Base-by-base conservation (phyloP, 176 grass and related monocot species). In the Triticum timopheevii region DNA sequence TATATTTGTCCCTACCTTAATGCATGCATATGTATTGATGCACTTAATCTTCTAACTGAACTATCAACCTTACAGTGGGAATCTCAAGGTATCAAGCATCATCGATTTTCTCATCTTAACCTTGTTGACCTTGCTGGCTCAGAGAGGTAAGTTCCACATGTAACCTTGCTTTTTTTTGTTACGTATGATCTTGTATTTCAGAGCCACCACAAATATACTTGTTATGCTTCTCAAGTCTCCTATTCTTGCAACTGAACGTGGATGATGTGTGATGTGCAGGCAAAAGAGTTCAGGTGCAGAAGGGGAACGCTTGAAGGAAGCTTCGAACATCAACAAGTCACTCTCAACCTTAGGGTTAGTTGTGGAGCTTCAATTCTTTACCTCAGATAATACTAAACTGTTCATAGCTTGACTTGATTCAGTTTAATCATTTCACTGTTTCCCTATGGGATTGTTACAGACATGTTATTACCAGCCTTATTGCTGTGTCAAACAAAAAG, bases 231-330 rank as follows among this genome's bases (percentile, higher is more conserved):
- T 66, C 22, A 27, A 49, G 30, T 67, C 47, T 76, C 47, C 45
- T 83, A 76, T 69, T 86, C 52, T 77, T 31, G 47, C 16, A 12
- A 77, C 74, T 77, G 20, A 82, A 27, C 73, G 67, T 79, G 25
- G 27, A 35, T 80, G 28, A 75, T 75, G 34, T 39, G 23, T 87
- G 16, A 50, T 34, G 65, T 86, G 24, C 77, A 99, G 97, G 77
- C 97, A 99, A 91, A 99, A 99, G 85, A 99, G 97, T 80, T 99
- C 97, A 85, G 97, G 97, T 45, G 97, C 97, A 87, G 97, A 99
- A 90, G 97, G 97, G n/a, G 97, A 99, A 61, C 85, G 97, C 19
- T 84, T 99, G 25, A 99, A 99, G 70, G 97, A 99, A 91, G 97
- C 97, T 24, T 94, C 97, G 15, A 99, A 96, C 75, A 99, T 99